phyloP scores from a whole-genome alignment of 768 basidiomycete species.

The Suillus weaverae region DNA sequence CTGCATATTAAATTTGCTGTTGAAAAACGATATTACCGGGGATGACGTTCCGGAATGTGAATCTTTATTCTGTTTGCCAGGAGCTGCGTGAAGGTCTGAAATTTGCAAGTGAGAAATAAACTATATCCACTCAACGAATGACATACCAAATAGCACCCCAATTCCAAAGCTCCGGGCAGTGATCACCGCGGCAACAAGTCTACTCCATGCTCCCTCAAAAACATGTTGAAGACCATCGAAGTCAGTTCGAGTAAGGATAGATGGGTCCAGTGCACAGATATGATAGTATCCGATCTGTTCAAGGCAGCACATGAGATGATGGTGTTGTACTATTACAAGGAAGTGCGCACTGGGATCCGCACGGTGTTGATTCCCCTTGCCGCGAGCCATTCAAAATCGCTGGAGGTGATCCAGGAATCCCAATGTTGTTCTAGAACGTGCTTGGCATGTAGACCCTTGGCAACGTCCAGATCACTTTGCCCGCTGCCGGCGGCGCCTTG shows the following conservation, averaged over 20 bases:
- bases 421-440: constrained; percentile 45
- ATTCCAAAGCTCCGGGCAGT: constrained; percentile 56
- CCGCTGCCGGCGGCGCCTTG: constrained; percentile 49
- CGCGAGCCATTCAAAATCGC: constrained; percentile 57
- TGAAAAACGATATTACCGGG: constrained; percentile 48
- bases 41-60: constrained; percentile 65
- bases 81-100: constrained; percentile 71
- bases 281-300: constrained; percentile 74
- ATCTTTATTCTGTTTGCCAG: constrained; percentile 74
- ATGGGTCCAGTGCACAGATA: constrained; percentile 55
- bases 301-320: constrained; percentile 3
- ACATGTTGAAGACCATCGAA: constrained; percentile 52
- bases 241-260: constrained; percentile 63
- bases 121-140: background rate
- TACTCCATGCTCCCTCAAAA: constrained; percentile 66
- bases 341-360: constrained; percentile 60
- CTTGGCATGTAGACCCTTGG: constrained; percentile 49
- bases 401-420: constrained; percentile 54
- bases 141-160: constrained; percentile 72
- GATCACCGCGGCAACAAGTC: constrained; percentile 59
- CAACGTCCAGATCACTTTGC: constrained; percentile 72
- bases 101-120: constrained; percentile 20
- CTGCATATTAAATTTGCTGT: constrained; percentile 40
- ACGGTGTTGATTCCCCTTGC: constrained; percentile 58
- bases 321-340: constrained; percentile 28